phyloP scores from a whole-genome alignment of 1,284 basidiomycete species.

The Meira miltonrushii region DNA sequence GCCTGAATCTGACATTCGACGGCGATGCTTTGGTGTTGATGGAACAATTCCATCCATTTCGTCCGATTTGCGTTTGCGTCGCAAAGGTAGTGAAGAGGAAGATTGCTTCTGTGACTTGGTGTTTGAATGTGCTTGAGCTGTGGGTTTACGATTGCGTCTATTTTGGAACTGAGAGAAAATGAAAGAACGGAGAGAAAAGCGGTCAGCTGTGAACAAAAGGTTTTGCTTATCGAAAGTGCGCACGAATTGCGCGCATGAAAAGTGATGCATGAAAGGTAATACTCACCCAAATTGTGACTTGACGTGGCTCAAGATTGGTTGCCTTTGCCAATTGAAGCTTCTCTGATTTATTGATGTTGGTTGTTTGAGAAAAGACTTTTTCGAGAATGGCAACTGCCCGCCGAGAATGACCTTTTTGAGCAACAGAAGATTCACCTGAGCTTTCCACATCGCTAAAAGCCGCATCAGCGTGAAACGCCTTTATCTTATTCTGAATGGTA shows the following conservation, averaged over 20 bases:
- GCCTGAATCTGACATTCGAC: background rate
- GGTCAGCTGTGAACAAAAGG: background rate
- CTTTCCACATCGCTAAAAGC: background rate
- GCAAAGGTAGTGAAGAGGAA: background rate
- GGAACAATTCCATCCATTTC: background rate
- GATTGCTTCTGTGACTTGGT: background rate
- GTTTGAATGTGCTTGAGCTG: background rate
- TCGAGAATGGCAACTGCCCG: slow-evolving; percentile 37
- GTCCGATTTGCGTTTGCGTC: background rate
- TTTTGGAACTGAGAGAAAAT: slow-evolving; percentile 6
- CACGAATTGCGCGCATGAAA: background rate
- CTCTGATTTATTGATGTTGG: slow-evolving; percentile 47
- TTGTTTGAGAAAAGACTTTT: slow-evolving; percentile 37
- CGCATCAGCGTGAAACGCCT: slow-evolving; percentile 5
- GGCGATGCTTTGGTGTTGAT: background rate
- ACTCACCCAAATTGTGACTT: slow-evolving; percentile 51
- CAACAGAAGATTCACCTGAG: background rate
- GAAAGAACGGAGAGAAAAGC: background rate
- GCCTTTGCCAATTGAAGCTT: slow-evolving; percentile 40
- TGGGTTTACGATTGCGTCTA: slow-evolving; percentile 3
- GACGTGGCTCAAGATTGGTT: slow-evolving; percentile 43
- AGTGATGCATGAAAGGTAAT: background rate
- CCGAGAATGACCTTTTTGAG: slow-evolving; percentile 23
- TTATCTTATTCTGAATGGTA: slow-evolving; percentile 1
- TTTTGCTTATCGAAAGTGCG: background rate